phyloP scores from a whole-genome alignment of 768 basidiomycete species.

The Phallus indusiatus region DNA sequence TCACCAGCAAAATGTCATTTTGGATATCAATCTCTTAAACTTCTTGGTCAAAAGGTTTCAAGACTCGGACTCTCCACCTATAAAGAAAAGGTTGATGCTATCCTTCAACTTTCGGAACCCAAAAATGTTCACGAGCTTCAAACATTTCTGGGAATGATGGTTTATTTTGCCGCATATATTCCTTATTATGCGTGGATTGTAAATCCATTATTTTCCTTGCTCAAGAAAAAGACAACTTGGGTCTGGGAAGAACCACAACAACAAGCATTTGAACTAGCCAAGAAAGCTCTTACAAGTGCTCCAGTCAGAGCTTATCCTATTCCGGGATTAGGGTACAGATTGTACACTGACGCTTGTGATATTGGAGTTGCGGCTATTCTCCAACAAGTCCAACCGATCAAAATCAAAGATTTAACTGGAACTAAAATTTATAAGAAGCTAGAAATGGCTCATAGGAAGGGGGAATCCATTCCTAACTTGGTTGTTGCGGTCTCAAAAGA shows the following conservation, averaged over 20 bases:
- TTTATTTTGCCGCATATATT: constrained; percentile 29
- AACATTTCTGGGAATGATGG: constrained; percentile 28
- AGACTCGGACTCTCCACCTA: constrained; percentile 28
- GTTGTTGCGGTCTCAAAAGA: constrained; percentile 8
- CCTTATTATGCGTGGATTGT: constrained; percentile 27
- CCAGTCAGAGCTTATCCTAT: constrained; percentile 26
- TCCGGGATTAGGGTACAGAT: constrained; percentile 21
- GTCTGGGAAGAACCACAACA: constrained; percentile 18
- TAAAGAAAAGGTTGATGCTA: constrained; percentile 28
- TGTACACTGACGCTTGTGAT: constrained; percentile 27
- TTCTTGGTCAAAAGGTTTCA: constrained; percentile 33
- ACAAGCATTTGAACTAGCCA: constrained; percentile 21
- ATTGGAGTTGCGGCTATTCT: constrained; percentile 15
- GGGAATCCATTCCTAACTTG: constrained; percentile 10
- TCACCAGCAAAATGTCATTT: constrained; percentile 28
- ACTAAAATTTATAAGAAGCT: constrained; percentile 17
- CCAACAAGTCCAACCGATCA: constrained; percentile 19
- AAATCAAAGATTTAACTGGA: constrained; percentile 15
- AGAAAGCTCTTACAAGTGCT: constrained; percentile 21
- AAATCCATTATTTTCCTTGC: constrained; percentile 24
- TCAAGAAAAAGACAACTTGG: constrained; percentile 21
- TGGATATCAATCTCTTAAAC: constrained; percentile 22
- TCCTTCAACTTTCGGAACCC: constrained; percentile 20
- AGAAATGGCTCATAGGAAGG: constrained; percentile 6
- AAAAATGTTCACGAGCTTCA: constrained; percentile 20